These are phyloP conservation scores for Coniochaeta pulveracea DNA, from an alignment of 2,329 filamentous ascomycete genomes.

Conservation along the genomic window DNA sequence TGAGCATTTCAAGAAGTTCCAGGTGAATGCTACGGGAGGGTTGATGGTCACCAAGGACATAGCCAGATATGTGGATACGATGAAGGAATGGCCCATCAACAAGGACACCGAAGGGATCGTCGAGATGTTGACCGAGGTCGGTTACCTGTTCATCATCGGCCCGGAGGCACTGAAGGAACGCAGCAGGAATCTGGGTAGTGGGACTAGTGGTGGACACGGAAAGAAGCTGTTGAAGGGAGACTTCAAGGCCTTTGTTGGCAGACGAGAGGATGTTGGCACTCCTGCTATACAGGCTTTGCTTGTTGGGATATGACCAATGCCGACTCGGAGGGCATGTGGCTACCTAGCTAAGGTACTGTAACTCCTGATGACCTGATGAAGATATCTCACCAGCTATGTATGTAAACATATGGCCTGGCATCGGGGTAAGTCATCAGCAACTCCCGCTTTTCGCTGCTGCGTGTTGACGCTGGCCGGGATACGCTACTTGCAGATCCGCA, in stretches of 20 bases:
- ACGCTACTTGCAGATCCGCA: no score
- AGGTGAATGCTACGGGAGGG: slow-evolving; percentile 84
- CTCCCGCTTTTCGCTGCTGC: no score
- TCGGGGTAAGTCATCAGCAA: no score
- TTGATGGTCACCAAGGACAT: slow-evolving; percentile 96
- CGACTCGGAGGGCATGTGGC: no score
- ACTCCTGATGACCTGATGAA: no score
- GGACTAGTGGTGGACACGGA: slow-evolving; percentile 24
- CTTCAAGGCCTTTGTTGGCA: slow-evolving; percentile 75
- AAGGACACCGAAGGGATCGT: slow-evolving; percentile 58
- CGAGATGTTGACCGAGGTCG: slow-evolving; percentile 85
- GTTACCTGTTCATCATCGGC: slow-evolving; percentile 89
- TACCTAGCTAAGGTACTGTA: no score
- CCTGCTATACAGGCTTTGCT: slow-evolving; percentile 76
- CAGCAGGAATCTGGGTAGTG: slow-evolving; percentile 44
- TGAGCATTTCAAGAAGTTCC: slow-evolving; percentile 89
- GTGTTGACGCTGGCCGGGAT: no score
- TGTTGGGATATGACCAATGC: slow-evolving; percentile 49
- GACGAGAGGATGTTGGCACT: slow-evolving; percentile 72
- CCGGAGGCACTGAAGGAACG: slow-evolving; percentile 66
- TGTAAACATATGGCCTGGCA: no score
- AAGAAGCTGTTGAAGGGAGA: slow-evolving; percentile 54
- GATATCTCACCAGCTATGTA: no score
- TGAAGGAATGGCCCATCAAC: slow-evolving; percentile 70
- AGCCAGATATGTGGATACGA: slow-evolving; percentile 77